Evolutionary conservation across 306 rosid species (phyloP).

Genomic region (Ceratonia siliqua): DNA sequence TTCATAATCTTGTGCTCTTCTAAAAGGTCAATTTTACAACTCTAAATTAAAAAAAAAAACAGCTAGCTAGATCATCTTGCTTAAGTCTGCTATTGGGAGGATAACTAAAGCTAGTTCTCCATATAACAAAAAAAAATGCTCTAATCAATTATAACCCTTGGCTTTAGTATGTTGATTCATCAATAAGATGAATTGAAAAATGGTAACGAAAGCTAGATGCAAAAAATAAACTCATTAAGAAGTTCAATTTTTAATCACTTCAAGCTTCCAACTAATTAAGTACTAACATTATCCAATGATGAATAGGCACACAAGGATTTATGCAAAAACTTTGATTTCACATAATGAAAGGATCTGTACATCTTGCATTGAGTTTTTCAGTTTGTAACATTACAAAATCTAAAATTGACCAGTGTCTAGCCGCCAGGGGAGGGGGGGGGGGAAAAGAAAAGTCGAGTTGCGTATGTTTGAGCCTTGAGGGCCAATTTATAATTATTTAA

Average conservation of each 20-base stretch:
- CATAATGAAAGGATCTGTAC: neutral
- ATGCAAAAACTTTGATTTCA: constrained; percentile 20
- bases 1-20: constrained; percentile 26
- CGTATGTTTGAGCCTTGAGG: neutral
- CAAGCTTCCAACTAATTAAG: neutral
- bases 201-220: neutral
- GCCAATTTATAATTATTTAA: constrained; percentile 28
- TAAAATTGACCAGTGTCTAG: constrained; percentile 14
- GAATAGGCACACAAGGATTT: constrained; percentile 2
- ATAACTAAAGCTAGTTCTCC: constrained; percentile 23
- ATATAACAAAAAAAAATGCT: constrained; percentile 29
- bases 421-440: constrained; percentile 3
- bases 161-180: constrained; percentile 2
- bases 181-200: constrained; percentile 14
- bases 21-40: constrained; percentile 44
- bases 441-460: constrained; percentile 20
- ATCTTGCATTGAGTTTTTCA: neutral
- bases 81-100: constrained; percentile 28
- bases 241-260: neutral
- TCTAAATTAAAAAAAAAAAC: constrained; percentile 8
- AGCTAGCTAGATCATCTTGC: constrained; percentile 30
- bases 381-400: constrained; percentile 15
- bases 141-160: constrained; percentile 24
- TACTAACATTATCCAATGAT: constrained; percentile 4
- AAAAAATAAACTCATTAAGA: neutral